Evolutionary conservation across 495 filamentous ascomycete species (phyloP).

Genomic region (Penicillium arizonense): DNA sequence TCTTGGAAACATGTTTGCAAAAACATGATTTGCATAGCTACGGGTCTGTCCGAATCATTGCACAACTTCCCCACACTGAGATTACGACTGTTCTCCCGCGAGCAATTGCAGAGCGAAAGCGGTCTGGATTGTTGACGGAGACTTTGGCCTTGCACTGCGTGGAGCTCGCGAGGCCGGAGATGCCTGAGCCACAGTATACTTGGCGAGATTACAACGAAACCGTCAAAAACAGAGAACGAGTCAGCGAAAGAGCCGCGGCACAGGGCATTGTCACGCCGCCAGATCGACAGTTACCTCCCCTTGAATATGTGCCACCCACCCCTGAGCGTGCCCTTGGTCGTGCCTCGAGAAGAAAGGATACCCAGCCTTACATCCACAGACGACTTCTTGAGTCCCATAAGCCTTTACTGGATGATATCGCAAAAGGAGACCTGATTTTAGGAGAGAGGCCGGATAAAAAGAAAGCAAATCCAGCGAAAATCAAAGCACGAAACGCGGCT

Average conservation of each 20-base stretch:
- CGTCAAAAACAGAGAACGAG: conserved; percentile 29
- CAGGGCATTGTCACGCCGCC: conserved; percentile 35
- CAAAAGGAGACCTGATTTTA: neutral
- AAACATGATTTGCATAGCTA: conserved; percentile 31
- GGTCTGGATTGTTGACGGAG: conserved; percentile 56
- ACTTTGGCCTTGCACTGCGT: conserved; percentile 46
- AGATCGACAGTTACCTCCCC: conserved; percentile 27
- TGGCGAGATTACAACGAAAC: conserved; percentile 31
- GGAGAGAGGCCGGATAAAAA: neutral
- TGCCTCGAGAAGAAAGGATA: neutral
- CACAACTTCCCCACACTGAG: conserved; percentile 56
- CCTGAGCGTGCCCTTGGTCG: conserved; percentile 1
- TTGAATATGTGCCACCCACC: conserved; percentile 22
- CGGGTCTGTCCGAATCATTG: conserved; percentile 67
- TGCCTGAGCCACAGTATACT: conserved; percentile 10
- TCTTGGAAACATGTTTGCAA: conserved; percentile 31
- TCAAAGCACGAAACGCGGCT: neutral
- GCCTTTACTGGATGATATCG: conserved; percentile 9
- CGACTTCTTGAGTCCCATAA: conserved; percentile 18
- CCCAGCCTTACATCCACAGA: conserved; percentile 21
- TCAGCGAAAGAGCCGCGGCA: conserved; percentile 34
- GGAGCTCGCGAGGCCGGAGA: conserved; percentile 40
- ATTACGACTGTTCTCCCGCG: conserved; percentile 51
- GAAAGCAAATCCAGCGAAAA: neutral
- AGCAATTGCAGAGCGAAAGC: conserved; percentile 46